Percentiles rank a stretch among this genome's conserved stretches.
phyloP scores from a whole-genome alignment of 2,329 filamentous ascomycete genomes.

The Phialophora expanda region DNA sequence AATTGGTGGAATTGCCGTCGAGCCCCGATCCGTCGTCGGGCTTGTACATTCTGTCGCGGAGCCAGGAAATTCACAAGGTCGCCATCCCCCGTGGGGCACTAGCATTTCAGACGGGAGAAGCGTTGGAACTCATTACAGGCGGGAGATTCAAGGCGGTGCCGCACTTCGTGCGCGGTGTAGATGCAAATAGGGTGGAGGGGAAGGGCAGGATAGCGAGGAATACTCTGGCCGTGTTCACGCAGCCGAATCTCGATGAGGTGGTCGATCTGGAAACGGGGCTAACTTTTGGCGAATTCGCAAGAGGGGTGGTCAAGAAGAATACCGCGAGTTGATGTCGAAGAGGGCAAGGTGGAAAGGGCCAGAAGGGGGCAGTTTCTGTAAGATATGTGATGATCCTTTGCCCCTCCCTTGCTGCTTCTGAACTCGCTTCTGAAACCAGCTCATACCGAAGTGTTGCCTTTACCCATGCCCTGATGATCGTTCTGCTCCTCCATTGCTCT shows the following conservation, averaged over 20 bases:
- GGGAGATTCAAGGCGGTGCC: slow-evolving; percentile 93
- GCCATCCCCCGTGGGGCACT: slow-evolving; percentile 89
- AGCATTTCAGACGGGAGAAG: slow-evolving; percentile 94
- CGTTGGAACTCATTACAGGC: slow-evolving; percentile 86
- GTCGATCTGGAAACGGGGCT: slow-evolving; percentile 74
- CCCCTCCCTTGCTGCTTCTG: background rate
- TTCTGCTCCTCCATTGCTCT: background rate
- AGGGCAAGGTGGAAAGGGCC: background rate
- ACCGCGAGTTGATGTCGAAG: slow-evolving; percentile 51
- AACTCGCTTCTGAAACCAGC: background rate
- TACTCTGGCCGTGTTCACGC: slow-evolving; percentile 94
- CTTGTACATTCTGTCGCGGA: slow-evolving; percentile 89
- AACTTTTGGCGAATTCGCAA: slow-evolving; percentile 75
- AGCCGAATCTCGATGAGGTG: slow-evolving; percentile 81
- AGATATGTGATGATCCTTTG: background rate
- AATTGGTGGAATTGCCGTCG: slow-evolving; percentile 55
- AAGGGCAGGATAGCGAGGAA: slow-evolving; percentile 69
- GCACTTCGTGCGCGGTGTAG: slow-evolving; percentile 86
- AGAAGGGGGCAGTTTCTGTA: background rate
- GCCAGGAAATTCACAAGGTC: slow-evolving; percentile 83
- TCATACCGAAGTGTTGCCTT: background rate
- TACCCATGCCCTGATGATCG: background rate
- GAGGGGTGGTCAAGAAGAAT: slow-evolving; percentile 78
- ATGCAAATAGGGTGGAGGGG: slow-evolving; percentile 53
- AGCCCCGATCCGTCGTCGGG: slow-evolving; percentile 86